phyloP scores from a whole-genome alignment of 306 rosid genomes.

The Lathyrus tuberosus region DNA sequence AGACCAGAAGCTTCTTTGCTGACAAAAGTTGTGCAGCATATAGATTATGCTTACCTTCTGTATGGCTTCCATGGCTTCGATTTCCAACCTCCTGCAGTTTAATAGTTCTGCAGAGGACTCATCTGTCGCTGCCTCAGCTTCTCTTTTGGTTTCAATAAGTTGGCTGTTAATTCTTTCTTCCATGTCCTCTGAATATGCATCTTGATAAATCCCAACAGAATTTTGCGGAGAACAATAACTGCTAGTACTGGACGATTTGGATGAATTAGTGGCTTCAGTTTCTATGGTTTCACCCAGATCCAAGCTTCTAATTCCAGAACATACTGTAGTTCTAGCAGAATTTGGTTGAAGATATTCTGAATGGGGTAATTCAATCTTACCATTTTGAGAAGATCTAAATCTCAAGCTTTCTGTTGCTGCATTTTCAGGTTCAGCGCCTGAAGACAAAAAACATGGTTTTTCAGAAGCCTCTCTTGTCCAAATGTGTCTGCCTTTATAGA shows the following conservation, averaged over 20 bases:
- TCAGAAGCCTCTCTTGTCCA: slow-evolving; percentile 86
- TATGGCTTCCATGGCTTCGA: slow-evolving; percentile 60
- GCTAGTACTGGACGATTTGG: slow-evolving; percentile 45
- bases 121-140: slow-evolving; percentile 53
- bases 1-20: slow-evolving; percentile 12
- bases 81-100: slow-evolving; percentile 58
- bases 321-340: slow-evolving; percentile 44
- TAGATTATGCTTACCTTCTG: slow-evolving; percentile 56
- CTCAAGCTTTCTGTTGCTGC: slow-evolving; percentile 42
- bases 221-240: slow-evolving; percentile 52
- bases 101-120: slow-evolving; percentile 48
- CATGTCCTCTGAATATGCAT: slow-evolving; percentile 48
- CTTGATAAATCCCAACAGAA: slow-evolving; percentile 45
- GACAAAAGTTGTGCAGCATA: slow-evolving; percentile 13
- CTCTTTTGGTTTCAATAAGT: slow-evolving; percentile 52
- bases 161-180: slow-evolving; percentile 49
- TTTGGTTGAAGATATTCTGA: slow-evolving; percentile 41
- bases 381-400: slow-evolving; percentile 50
- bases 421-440: slow-evolving; percentile 48
- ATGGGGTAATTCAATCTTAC: slow-evolving; percentile 38
- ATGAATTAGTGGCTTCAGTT: slow-evolving; percentile 41
- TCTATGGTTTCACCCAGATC: slow-evolving; percentile 45
- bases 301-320: slow-evolving; percentile 41
- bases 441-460: slow-evolving; percentile 49
- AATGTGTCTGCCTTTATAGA: slow-evolving; percentile 72